Percentiles rank a stretch among this genome's conserved stretches.
Conservation (phyloP, 345 rosid genomes). For the Sisymbrium irio region DNA sequence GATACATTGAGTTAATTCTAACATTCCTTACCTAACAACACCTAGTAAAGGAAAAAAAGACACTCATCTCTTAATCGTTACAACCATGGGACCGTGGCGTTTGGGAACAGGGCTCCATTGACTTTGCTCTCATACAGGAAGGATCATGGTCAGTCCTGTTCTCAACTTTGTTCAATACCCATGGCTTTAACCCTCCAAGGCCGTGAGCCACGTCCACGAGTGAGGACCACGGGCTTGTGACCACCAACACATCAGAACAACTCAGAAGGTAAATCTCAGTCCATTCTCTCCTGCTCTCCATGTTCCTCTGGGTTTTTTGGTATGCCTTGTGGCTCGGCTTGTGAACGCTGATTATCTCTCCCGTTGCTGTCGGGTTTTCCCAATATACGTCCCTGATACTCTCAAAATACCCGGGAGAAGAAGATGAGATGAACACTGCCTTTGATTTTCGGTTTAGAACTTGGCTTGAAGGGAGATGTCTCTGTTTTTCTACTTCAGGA, state of each 20-base stretch:
- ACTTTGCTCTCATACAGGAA: constrained; percentile 32
- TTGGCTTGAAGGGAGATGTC: constrained; percentile 24
- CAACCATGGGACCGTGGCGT: constrained; percentile 26
- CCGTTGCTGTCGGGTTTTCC: constrained; percentile 27
- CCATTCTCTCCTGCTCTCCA: constrained; percentile 35
- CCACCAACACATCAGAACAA: constrained; percentile 32
- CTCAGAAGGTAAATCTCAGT: constrained; percentile 41
- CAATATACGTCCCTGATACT: constrained; percentile 23
- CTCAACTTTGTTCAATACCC: constrained; percentile 33
- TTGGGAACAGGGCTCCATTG: constrained; percentile 41
- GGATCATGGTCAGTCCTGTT: constrained; percentile 29
- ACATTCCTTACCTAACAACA: constrained; percentile 19
- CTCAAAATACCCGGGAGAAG: constrained; percentile 21
- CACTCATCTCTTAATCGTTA: constrained; percentile 13
- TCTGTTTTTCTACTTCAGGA: constrained; percentile 26
- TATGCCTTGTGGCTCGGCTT: constrained; percentile 32
- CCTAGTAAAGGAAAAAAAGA: constrained; percentile 9
- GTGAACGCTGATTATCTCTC: constrained; percentile 33
- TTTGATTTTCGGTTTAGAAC: constrained; percentile 24
- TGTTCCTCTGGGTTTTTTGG: constrained; percentile 19
- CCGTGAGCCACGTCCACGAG: constrained; percentile 35
- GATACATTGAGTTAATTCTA: constrained; percentile 11
- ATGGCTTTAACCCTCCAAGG: constrained; percentile 35
- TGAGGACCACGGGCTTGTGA: constrained; percentile 34
- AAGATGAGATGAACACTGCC: constrained; percentile 39